Evolutionary conservation across 352 stramenopile genomes (phyloP).

Genomic region (Phytopythium chamaehyphon): DNA sequence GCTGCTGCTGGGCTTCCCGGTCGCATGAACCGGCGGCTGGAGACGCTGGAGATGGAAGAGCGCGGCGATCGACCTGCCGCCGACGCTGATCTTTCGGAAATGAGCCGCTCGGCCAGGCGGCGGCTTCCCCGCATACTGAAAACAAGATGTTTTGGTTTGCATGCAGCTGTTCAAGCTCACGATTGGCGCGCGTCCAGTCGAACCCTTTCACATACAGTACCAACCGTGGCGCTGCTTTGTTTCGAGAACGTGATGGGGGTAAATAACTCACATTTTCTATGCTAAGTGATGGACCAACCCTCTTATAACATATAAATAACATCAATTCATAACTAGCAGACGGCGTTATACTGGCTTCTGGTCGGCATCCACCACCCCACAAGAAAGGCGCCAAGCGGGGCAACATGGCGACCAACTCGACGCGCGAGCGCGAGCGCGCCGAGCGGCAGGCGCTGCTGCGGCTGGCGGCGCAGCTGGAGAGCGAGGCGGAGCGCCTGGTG

Average conservation of each 20-base stretch:
- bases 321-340: background rate
- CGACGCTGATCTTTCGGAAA: background rate
- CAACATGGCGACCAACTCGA: too few relatives aligned
- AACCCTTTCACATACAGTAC: background rate
- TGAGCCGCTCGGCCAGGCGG: background rate
- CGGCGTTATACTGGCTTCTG: too few relatives aligned
- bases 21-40: background rate
- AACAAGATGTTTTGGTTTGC: constrained; percentile 5
- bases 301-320: background rate
- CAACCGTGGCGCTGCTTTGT: background rate
- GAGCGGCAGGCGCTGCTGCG: too few relatives aligned
- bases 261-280: background rate
- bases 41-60: too few relatives aligned
- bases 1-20: background rate
- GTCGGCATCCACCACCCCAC: background rate
- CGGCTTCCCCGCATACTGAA: constrained; percentile 21
- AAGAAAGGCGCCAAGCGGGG: too few relatives aligned
- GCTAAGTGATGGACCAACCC: background rate
- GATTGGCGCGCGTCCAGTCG: background rate
- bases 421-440: too few relatives aligned
- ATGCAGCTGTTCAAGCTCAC: constrained; percentile 4
- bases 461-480: too few relatives aligned
- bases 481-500: too few relatives aligned
- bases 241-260: constrained; percentile 1
- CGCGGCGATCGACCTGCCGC: background rate